Base-by-base conservation (phyloP, 768 basidiomycete genomes). In the Lactifluus hygrophoroides region DNA sequence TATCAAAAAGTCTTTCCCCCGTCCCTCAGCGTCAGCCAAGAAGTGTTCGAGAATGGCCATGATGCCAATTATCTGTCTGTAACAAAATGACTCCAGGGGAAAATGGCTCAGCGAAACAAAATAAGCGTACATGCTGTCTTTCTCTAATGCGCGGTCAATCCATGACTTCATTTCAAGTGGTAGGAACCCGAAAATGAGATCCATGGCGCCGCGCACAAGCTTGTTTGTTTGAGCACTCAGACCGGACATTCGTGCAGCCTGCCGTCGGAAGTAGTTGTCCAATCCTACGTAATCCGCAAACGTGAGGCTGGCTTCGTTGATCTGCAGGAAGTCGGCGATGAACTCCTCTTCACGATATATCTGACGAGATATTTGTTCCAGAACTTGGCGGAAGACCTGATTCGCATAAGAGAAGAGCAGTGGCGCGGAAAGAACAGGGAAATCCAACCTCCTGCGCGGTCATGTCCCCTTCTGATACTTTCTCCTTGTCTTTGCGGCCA, bases 241-340 rank as follows among this genome's bases (percentile, higher is more conserved):
- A 28, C 83, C 81, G 27, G 77, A 79, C 51, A 81, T 76, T 27
- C 90, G 78, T 6, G 86, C 77, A n/a, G 95, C 95, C 68, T 97
- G 91, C 48, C 95, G 76, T 25, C 91, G 80, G 75, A 96, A 96
- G 71, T 96, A 98, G 60, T 84, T 91, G 68, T 98, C 95, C 58
- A 98, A 74, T 45, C 84, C 84, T 83, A 92, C 90, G 65, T 95
- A 93, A 72, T 97, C 95, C 14, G 95, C 95, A 70, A 93, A 98
- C 1, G 95, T 96, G 14, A 93, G 78, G 17, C 84, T 84, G 21
- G 84, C 80, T 60, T 94, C 88, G 62, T 92, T 91, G 68, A 96
- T 88, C 68, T 94, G 93, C 48, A 98, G 74, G 71, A 97, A 97
- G 66, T 94, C 89, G 9, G 86, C 81, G 60, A 96, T 84, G 71